Base-by-base conservation (phyloP, 148 eudicot genomes). In the Vaccinium vitisidaea region DNA sequence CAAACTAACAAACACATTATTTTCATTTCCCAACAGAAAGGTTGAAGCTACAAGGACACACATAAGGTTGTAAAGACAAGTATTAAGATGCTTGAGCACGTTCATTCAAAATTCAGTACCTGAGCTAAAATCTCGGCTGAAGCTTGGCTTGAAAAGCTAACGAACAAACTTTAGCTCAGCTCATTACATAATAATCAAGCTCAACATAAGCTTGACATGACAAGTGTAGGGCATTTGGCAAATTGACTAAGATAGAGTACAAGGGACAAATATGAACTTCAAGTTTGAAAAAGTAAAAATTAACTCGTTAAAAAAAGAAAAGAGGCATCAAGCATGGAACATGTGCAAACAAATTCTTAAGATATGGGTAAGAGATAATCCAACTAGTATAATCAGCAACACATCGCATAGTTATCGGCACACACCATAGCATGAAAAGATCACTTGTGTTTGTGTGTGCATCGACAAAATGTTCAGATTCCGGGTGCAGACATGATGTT, bases 1-100 rank as follows among this genome's bases (percentile, higher is more conserved):
- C 89, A 96, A 86, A 52, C 89, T 89, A 12, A 93, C 89, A 93
- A 58, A 58, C 8, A 58, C 63, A 58, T 16, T 18, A 58, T 58
- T 18, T 58, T 21, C 5, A 16, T 58, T 5, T 16, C 19, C 9
- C 63, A 58, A 58, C 63, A 58, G 2, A 9, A 50, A 50, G 53
- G 53, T 15, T 19, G 3, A 32, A 1, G 36, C 36, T 32, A 56
- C 21, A 56, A 56, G 61, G 6, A 56, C 21, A 16, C 1, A 19
- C 19, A 32, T 55, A 50, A 2, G 21, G 61, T 56, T 56, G 61
- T 56, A 56, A 16, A 56, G 61, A 18, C 15, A 56, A 18, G 6
- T 56, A 56, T 56, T 56, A 56, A 56, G 21, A 56, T 56, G 61
- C 61, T 56, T 56, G 61, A 16, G 61, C 61, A 56, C 1, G 21